Evolutionary conservation across 306 rosid genomes (phyloP), one percentile per base, ranked within the genome.

Genomic region (Citrullus amarus): DNA sequence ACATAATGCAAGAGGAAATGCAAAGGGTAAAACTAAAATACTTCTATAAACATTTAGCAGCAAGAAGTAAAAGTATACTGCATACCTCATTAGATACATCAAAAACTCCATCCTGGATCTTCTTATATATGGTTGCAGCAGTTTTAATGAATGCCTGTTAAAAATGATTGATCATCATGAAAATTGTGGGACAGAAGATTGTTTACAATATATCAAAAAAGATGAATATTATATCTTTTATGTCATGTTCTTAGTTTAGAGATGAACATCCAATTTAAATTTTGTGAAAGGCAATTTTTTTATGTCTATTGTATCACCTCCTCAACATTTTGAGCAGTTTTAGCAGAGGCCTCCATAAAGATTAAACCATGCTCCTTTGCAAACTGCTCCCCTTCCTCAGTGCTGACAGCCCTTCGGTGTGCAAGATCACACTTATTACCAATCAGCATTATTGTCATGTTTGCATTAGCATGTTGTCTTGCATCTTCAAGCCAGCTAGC

Each of bases 401-500:
- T 95, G 91, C 98, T 95, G 66, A 95, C 98, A 62, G 98, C 97
- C 88, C 98, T 88, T 87, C 98, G 88, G 80, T 92, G 98, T 55
- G 97, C 92, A 79, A 95, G 97, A 86, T 95, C 98, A 71, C 96
- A 87, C 91, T 95, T 95, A 53, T 95, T 95, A 67, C 99, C 99
- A 6, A 95, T 92, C 48, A 95, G 85, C 99, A 95, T 92, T 38
- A 95, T 90, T 74, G 99, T 88, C 99, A 95, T 95, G 85, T 92
- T 95, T 65, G 99, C 92, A 91, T 95, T 95, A 36, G 99, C 99
- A 80, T 95, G 99, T 83, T 95, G 98, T 82, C 99, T 88, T 18
- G 99, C 98, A 81, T 95, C 99, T 88, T 95, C 99, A 83, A 95
- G 87, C 99, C 99, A 95, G 89, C 98, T 95, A 69, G 99, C 99